Evolutionary conservation across 2,329 filamentous ascomycete species (phyloP).

Genomic region (Colletotrichum sidae): DNA sequence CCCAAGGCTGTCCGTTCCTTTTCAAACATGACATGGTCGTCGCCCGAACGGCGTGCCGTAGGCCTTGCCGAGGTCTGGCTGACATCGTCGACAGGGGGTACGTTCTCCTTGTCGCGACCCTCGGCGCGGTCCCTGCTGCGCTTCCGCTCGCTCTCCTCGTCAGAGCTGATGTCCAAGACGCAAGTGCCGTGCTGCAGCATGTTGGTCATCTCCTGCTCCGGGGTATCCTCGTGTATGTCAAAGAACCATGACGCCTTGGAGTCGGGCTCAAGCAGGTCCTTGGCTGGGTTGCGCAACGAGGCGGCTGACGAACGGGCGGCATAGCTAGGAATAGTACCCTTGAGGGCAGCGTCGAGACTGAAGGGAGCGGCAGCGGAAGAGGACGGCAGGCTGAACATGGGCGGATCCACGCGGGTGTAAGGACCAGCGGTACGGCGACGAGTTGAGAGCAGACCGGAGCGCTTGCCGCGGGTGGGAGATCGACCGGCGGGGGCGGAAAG

Average conservation of each 20-base stretch:
- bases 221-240: conserved; percentile 92
- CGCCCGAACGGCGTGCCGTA: conserved; percentile 46
- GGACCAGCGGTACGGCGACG: conserved; percentile 73
- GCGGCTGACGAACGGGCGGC: conserved; percentile 53
- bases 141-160: conserved; percentile 77
- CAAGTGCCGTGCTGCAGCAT: conserved; percentile 91
- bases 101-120: conserved; percentile 89
- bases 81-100: conserved; percentile 78
- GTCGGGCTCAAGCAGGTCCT: conserved; percentile 56
- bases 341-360: conserved; percentile 86
- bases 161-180: conserved; percentile 88
- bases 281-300: conserved; percentile 39
- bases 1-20: conserved; percentile 73
- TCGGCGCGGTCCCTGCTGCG: conserved; percentile 64
- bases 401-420: conserved; percentile 78
- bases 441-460: conserved; percentile 74
- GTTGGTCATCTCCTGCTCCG: conserved; percentile 91
- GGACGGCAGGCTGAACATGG: conserved; percentile 63
- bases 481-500: conserved; percentile 80
- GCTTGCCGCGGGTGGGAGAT: conserved; percentile 79
- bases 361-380: conserved; percentile 73
- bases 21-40: conserved; percentile 70
- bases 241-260: conserved; percentile 84
- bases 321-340: conserved; percentile 77
- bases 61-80: conserved; percentile 64